These are phyloP conservation scores for Neostapfia colusana DNA, from an alignment of 176 grass and related monocot species.

Conservation along the genomic window DNA sequence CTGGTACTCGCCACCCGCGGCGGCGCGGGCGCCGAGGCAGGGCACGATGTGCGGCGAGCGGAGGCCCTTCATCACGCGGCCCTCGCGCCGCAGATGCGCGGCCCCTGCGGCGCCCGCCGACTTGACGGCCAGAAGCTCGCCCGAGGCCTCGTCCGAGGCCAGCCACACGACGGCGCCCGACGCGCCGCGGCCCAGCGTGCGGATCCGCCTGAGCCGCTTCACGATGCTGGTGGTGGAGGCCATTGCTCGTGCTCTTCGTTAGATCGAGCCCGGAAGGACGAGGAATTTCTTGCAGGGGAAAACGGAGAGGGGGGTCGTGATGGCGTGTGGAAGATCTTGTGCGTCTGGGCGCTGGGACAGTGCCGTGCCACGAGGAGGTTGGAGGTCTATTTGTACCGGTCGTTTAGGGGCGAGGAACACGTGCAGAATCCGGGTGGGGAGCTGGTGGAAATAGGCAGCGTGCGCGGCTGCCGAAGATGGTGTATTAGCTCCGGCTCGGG, in stretches of 20 bases:
- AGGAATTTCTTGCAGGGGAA: neutral
- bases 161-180: conserved; percentile 51
- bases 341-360: neutral
- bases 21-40: conserved; percentile 49
- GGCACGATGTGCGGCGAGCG: conserved; percentile 55
- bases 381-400: neutral
- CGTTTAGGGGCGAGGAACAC: neutral
- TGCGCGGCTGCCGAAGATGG: neutral
- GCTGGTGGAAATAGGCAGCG: neutral
- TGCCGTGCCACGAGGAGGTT: neutral
- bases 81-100: conserved; percentile 46
- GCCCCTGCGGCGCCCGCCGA: conserved; percentile 30
- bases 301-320: neutral
- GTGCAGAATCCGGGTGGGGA: neutral
- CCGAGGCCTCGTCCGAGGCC: conserved; percentile 40
- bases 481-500: neutral
- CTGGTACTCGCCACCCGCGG: conserved; percentile 12
- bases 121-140: conserved; percentile 61
- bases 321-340: neutral
- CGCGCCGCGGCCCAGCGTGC: conserved; percentile 51
- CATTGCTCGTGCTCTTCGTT: neutral
- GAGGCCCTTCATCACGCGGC: conserved; percentile 44
- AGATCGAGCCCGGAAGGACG: neutral
- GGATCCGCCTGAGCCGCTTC: conserved; percentile 29
- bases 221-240: neutral